Conservation (phyloP, 176 grass and related monocot species). For the Aegilops sharonensis region DNA sequence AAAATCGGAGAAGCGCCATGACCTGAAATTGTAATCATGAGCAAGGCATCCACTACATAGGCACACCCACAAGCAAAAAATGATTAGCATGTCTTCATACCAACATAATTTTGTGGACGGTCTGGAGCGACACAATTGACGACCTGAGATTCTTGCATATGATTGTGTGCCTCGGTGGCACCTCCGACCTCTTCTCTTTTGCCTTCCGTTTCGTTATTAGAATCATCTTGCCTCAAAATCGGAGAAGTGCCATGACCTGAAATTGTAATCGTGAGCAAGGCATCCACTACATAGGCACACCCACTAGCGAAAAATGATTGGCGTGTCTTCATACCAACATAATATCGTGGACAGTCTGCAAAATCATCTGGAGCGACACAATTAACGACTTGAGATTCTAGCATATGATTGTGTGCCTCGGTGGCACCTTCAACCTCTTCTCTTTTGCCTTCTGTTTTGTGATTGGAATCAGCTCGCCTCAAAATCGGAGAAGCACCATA, state of each 20-base stretch:
- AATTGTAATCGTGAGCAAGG: background rate
- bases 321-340: background rate
- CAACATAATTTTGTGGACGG: background rate
- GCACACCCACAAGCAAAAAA: background rate
- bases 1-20: background rate
- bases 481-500: background rate
- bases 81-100: background rate
- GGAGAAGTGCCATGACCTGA: background rate
- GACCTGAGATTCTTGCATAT: background rate
- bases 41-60: background rate
- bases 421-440: conserved; percentile 2
- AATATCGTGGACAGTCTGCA: background rate
- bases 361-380: conserved; percentile 15
- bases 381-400: background rate
- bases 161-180: background rate
- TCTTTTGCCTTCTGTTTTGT: background rate
- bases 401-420: background rate
- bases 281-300: background rate
- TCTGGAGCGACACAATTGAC: background rate
- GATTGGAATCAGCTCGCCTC: background rate
- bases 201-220: background rate
- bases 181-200: background rate
- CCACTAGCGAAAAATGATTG: background rate
- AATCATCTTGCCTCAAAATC: background rate
- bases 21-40: background rate